phyloP scores from a whole-genome alignment of 495 filamentous ascomycete species.

The Aspergillus asperescens region DNA sequence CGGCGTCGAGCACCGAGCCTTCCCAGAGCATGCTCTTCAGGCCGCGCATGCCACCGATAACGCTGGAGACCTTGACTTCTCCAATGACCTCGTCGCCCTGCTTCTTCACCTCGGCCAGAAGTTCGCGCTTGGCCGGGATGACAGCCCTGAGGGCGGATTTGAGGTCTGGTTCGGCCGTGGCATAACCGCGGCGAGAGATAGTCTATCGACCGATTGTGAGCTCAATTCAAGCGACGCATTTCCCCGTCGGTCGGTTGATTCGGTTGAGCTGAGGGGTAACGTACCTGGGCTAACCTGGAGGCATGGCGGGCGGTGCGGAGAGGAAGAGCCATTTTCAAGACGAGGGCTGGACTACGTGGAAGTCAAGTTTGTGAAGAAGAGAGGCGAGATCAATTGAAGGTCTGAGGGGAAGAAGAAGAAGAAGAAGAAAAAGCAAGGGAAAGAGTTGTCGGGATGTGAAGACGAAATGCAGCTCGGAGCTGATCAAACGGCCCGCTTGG shows the following conservation, averaged over 20 bases:
- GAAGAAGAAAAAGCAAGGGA: conserved; percentile 7
- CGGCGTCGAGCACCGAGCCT: conserved; percentile 90
- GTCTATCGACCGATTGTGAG: background rate
- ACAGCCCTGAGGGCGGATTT: conserved; percentile 75
- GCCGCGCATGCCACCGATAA: conserved; percentile 94
- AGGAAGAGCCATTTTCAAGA: conserved; percentile 28
- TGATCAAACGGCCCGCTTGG: conserved; percentile 25
- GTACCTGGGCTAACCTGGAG: conserved; percentile 35
- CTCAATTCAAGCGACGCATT: too few relatives aligned
- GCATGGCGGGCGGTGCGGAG: conserved; percentile 40
- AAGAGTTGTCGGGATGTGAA: conserved; percentile 9
- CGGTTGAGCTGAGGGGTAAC: background rate
- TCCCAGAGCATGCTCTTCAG: conserved; percentile 99
- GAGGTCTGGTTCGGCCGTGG: conserved; percentile 76
- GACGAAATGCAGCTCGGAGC: background rate
- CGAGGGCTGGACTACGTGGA: conserved; percentile 15
- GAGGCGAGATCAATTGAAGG: background rate
- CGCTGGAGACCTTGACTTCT: conserved; percentile 90
- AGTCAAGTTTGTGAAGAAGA: conserved; percentile 9
- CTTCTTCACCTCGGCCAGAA: conserved; percentile 84
- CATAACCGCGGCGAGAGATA: conserved; percentile 32
- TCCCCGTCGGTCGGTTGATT: background rate
- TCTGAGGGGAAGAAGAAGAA: conserved; percentile 4
- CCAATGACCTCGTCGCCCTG: conserved; percentile 79
- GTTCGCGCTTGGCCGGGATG: conserved; percentile 89